Percentiles rank a stretch among this genome's conserved stretches.
phyloP scores from a whole-genome alignment of 768 basidiomycete species.

The Collybia sp. region DNA sequence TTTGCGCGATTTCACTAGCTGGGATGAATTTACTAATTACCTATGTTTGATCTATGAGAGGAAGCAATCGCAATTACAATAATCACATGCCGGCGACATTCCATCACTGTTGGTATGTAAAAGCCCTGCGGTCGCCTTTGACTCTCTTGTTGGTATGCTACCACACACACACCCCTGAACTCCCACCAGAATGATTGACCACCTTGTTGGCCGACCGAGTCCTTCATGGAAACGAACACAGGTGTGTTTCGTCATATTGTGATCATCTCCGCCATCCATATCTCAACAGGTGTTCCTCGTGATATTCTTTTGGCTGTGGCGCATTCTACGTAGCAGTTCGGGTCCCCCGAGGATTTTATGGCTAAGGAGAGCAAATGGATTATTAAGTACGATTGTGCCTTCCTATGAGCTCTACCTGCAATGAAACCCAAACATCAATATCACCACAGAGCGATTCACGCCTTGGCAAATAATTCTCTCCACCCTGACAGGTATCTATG shows the following conservation, averaged over 20 bases:
- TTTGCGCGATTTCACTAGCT: too few relatives aligned
- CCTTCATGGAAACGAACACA: constrained; percentile 88
- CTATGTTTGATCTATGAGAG: background rate
- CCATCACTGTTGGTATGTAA: background rate
- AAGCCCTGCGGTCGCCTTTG: background rate
- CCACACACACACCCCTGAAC: background rate
- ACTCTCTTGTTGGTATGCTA: background rate
- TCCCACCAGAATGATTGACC: constrained; percentile 76
- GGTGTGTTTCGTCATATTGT: constrained; percentile 30
- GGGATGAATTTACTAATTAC: too few relatives aligned
- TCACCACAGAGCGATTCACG: constrained; percentile 65
- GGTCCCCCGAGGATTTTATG: constrained; percentile 64
- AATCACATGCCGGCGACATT: constrained; percentile 13
- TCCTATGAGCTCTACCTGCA: background rate
- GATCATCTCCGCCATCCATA: background rate
- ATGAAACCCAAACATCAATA: background rate
- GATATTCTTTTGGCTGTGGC: constrained; percentile 87
- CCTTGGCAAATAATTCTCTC: constrained; percentile 95
- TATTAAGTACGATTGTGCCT: constrained; percentile 43
- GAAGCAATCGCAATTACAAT: background rate
- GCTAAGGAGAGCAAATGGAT: constrained; percentile 54
- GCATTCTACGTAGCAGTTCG: constrained; percentile 62
- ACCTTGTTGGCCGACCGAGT: constrained; percentile 82
- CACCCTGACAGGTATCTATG: constrained; percentile 82
- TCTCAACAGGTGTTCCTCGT: constrained; percentile 75